Evolutionary conservation across 148 eudicot genomes (phyloP), one percentile per base, ranked within the genome.

Genomic region (Polygonum maritimum): DNA sequence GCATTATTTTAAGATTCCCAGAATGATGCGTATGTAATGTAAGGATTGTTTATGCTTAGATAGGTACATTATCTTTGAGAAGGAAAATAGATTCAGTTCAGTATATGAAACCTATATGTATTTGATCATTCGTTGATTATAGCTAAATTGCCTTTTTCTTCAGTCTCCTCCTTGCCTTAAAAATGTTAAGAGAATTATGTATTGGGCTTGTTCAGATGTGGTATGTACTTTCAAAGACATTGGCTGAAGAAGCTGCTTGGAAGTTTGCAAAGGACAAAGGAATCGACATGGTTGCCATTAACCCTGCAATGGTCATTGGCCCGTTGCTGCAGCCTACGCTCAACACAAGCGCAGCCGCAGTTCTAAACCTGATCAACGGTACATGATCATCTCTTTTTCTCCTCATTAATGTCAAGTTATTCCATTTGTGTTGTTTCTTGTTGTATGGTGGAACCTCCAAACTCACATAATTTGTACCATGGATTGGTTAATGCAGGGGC

Each of bases 251-350:
- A 47, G 76, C 55, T 44, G 75, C 75, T 0, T 72, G 75, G 75
- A 72, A 45, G 16, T 72, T 72, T 45, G 52, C 75, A 44, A 72
- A 72, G 52, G 75, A 72, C 7, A 72, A 72, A 15, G 75, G 75
- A 41, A 72, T 72, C 44, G 80, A 81, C 33, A 26, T 81, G 78
- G 75, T 81, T 10, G 2, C 78, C 8, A 67, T 81, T 0, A 81
- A 78, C 36, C 84, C 84, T 9, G 78, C 75, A 38, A 70, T 75
- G 78, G 84, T 81, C 9, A 71, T 81, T 10, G 87, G 87, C 63
- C 82, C 87, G 33, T 49, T 82, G 74, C 78, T 84, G 78, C 83
- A 71, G 60, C 81, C 87, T 9, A 82, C 71, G 2, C 78, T 82
- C 2, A 84, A 84, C 69, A 48, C 73, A 7, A 45, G 75, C 12